Evolutionary conservation across 2,329 filamentous ascomycete genomes (phyloP).

Genomic region (Fusarium staphyleae): DNA sequence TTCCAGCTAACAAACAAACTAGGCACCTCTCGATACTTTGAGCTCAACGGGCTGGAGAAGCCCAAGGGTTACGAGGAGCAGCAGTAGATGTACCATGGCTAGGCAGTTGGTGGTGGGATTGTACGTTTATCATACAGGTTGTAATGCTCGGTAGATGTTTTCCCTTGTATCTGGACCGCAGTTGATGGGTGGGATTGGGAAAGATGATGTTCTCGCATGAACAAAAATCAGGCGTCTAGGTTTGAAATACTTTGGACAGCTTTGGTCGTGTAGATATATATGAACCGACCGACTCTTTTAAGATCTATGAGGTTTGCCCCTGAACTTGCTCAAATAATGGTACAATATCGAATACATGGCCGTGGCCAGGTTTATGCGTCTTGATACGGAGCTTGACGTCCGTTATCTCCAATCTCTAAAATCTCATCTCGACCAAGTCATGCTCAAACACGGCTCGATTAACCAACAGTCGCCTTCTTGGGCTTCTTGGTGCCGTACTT

Average conservation of each 20-base stretch:
- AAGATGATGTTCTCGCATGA: conserved; percentile 28
- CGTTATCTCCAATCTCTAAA: neutral
- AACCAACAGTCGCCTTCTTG: conserved; percentile 74
- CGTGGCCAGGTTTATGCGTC: conserved; percentile 21
- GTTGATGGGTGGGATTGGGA: conserved; percentile 30
- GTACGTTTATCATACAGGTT: conserved; percentile 36
- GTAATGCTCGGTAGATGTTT: conserved; percentile 35
- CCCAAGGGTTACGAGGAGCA: conserved; percentile 85
- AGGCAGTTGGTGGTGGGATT: conserved; percentile 13
- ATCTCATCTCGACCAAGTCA: neutral
- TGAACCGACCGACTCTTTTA: conserved; percentile 36
- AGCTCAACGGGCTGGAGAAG: conserved; percentile 80
- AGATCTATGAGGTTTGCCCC: conserved; percentile 26
- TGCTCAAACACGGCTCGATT: conserved; percentile 9
- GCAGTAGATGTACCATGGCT: conserved; percentile 49
- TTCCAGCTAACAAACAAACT: conserved; percentile 12
- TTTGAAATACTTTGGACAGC: conserved; percentile 41
- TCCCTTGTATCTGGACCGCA: conserved; percentile 30
- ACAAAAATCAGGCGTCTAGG: conserved; percentile 41
- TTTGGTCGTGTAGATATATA: conserved; percentile 42
- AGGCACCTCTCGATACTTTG: conserved; percentile 81
- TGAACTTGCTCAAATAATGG: conserved; percentile 30
- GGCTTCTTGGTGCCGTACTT: conserved; percentile 99
- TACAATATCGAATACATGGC: conserved; percentile 42
- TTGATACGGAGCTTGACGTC: conserved; percentile 7